Conservation (phyloP, 768 basidiomycete species). For the Saitozyma sp. region DNA sequence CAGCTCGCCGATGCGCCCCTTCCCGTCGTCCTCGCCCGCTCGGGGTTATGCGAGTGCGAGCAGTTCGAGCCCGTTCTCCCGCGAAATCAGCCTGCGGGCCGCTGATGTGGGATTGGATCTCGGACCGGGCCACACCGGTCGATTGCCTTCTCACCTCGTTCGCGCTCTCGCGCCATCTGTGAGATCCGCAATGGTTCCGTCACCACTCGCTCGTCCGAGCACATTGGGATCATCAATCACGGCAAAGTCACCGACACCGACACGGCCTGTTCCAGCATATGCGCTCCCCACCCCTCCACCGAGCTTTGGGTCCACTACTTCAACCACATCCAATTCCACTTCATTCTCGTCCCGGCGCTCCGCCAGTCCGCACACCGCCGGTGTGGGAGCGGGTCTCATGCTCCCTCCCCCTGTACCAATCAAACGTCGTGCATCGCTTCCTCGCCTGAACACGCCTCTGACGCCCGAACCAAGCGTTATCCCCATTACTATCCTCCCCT, state of each 20-base stretch:
- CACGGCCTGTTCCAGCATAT: not conserved
- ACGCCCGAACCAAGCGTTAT: not conserved
- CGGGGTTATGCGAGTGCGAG: no score
- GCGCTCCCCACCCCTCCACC: not conserved
- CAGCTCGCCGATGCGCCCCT: no score
- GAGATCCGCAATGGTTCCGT: no score
- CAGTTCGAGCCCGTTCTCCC: constrained; percentile 16
- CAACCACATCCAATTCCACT: constrained; percentile 1
- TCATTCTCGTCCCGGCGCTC: not conserved
- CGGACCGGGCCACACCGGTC: constrained; percentile 32
- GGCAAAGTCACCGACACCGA: not conserved
- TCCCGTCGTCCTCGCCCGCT: no score
- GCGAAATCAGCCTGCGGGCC: constrained; percentile 25
- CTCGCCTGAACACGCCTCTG: constrained; percentile 1
- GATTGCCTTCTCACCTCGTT: constrained; percentile 23
- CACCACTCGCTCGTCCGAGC: no score
- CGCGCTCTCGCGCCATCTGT: constrained; percentile 11
- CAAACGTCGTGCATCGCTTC: not conserved
- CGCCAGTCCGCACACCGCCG: no score
- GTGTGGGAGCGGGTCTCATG: constrained; percentile 24
- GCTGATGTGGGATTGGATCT: constrained; percentile 31
- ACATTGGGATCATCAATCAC: not conserved
- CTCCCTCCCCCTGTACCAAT: constrained; percentile 31
- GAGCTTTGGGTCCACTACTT: constrained; percentile 10
- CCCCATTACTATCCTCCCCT: not conserved